A percentile compares a stretch with the other conserved stretches of the same genome.
phyloP scores from a whole-genome alignment of 208 protist species.

The Crithidia bombi region DNA sequence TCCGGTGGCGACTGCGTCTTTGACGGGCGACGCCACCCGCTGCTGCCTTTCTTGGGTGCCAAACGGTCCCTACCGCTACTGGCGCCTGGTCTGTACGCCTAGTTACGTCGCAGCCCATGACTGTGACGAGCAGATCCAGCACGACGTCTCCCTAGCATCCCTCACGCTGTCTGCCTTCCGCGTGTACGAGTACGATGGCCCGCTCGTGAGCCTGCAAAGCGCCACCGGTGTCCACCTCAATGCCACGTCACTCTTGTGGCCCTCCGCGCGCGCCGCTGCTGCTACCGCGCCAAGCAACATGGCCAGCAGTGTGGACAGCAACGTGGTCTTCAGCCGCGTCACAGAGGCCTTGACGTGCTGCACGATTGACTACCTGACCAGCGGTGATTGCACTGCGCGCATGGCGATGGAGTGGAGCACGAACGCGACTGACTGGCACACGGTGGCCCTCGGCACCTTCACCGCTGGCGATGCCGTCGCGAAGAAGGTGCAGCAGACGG shows the following conservation, averaged over 20 bases:
- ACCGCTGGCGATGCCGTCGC: not conserved
- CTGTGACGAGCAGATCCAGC: too few species aligned
- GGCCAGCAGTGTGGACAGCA: constrained; percentile 15
- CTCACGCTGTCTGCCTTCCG: constrained; percentile 11
- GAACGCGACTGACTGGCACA: constrained; percentile 30
- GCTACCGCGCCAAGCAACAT: constrained; percentile 8
- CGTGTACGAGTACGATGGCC: constrained; percentile 32
- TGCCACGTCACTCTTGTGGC: constrained; percentile 28
- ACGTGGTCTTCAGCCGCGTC: constrained; percentile 9
- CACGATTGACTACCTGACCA: constrained; percentile 21
- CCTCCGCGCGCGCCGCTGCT: not conserved
- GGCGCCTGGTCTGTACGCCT: constrained; percentile 13
- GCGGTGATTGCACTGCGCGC: constrained; percentile 15
- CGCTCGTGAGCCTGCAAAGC: constrained; percentile 26
- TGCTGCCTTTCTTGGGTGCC: constrained; percentile 29
- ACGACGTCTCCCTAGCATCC: not conserved
- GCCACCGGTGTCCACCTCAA: constrained; percentile 12
- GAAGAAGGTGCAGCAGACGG: constrained; percentile 1
- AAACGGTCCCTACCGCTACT: constrained; percentile 31
- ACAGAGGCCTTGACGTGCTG: constrained; percentile 20
- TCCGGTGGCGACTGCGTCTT: constrained; percentile 1
- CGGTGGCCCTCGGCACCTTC: constrained; percentile 22
- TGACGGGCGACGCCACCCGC: not conserved
- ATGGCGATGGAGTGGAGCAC: constrained; percentile 53
- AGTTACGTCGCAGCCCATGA: not conserved